phyloP scores from a whole-genome alignment of 2,329 filamentous ascomycete genomes.

The Periglandula ipomoeae region DNA sequence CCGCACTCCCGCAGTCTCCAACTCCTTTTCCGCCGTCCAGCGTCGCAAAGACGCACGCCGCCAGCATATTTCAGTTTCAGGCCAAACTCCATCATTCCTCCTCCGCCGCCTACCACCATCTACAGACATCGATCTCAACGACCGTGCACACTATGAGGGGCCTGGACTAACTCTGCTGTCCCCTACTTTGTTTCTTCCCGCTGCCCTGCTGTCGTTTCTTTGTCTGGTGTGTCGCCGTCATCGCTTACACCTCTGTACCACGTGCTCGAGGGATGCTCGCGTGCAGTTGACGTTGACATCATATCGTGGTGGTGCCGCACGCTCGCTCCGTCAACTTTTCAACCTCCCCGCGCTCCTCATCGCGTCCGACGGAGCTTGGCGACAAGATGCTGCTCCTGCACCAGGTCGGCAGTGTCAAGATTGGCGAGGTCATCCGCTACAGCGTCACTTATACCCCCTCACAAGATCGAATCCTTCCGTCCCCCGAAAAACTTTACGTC shows the following conservation, averaged over 20 bases:
- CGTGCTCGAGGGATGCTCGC: neutral
- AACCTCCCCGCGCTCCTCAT: neutral
- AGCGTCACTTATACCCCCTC: constrained; percentile 88
- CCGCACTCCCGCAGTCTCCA: too few relatives aligned
- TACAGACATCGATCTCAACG: too few relatives aligned
- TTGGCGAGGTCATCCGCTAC: constrained; percentile 88
- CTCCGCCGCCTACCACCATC: too few relatives aligned
- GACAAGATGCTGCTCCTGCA: constrained; percentile 74
- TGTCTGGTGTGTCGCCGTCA: neutral
- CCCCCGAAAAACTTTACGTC: constrained; percentile 70
- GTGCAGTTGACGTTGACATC: neutral
- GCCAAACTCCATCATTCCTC: too few relatives aligned
- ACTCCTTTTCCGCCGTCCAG: too few relatives aligned
- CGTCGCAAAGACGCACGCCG: too few relatives aligned
- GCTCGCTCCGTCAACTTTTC: neutral
- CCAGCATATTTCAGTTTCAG: too few relatives aligned
- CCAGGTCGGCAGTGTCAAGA: constrained; percentile 83
- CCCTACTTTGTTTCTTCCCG: too few relatives aligned
- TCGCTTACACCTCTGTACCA: neutral
- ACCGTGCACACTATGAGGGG: too few relatives aligned
- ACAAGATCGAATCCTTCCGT: constrained; percentile 80
- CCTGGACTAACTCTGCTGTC: too few relatives aligned
- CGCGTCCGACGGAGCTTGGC: neutral
- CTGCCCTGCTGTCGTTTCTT: neutral
- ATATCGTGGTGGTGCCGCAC: neutral